Conservation (phyloP, 371 early-diverging fungal genomes). For the Chytridium lagenaria region DNA sequence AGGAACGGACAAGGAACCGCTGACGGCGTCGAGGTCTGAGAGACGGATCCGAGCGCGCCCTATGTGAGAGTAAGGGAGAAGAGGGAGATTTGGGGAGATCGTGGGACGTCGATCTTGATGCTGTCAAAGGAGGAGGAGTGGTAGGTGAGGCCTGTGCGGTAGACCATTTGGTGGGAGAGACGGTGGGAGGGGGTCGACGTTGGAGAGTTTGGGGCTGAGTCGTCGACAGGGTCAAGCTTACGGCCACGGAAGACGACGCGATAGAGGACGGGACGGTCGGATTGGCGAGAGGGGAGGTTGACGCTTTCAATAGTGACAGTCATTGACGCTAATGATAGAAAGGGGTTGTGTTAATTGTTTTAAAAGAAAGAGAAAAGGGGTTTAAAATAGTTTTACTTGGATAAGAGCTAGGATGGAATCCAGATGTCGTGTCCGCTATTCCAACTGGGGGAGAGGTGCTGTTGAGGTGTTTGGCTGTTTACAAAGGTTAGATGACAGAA, state of each 20-base stretch:
- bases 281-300: background rate
- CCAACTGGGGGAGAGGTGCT: background rate
- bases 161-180: background rate
- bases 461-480: background rate
- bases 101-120: constrained; percentile 27
- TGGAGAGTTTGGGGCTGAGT: background rate
- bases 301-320: constrained; percentile 10
- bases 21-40: background rate
- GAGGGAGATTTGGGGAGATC: background rate
- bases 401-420: background rate
- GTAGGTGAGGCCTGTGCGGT: constrained; percentile 17
- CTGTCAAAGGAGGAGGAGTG: constrained; percentile 23
- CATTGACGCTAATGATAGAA: background rate
- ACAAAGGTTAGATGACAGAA: background rate
- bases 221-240: constrained; percentile 7
- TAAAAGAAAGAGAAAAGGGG: no score
- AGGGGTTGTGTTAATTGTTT: background rate
- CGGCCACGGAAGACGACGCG: constrained; percentile 23
- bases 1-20: constrained; percentile 10
- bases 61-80: background rate
- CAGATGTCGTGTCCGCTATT: no score
- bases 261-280: background rate
- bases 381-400: background rate
- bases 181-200: background rate
- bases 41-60: constrained; percentile 12